Evolutionary conservation across 345 rosid species (phyloP).

Genomic region (Linum trigynum): DNA sequence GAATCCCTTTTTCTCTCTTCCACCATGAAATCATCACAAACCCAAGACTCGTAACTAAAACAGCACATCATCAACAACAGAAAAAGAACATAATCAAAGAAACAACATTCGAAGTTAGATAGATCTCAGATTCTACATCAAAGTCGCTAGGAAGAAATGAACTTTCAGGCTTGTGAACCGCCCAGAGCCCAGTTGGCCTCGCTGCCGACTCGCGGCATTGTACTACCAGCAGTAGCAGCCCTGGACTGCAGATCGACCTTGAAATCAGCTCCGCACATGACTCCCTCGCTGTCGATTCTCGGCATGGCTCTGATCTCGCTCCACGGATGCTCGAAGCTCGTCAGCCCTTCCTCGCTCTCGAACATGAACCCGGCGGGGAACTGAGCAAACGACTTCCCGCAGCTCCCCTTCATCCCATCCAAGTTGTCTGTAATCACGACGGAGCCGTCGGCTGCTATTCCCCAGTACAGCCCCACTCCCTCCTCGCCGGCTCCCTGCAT

Average conservation of each 20-base stretch:
- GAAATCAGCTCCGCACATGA: constrained; percentile 73
- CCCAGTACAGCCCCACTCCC: constrained; percentile 63
- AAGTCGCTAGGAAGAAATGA: too few relatives aligned
- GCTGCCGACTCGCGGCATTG: constrained; percentile 78
- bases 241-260: constrained; percentile 66
- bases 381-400: constrained; percentile 93
- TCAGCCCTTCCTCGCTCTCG: constrained; percentile 64
- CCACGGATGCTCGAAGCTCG: constrained; percentile 85
- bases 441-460: constrained; percentile 79
- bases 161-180: constrained; percentile 19
- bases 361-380: constrained; percentile 86
- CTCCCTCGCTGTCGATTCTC: constrained; percentile 86
- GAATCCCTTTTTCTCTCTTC: too few relatives aligned
- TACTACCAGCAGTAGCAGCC: constrained; percentile 18
- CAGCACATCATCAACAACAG: too few relatives aligned
- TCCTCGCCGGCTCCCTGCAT: constrained; percentile 66
- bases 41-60: too few relatives aligned
- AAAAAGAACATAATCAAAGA: too few relatives aligned
- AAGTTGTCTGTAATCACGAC: constrained; percentile 75
- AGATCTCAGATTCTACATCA: too few relatives aligned
- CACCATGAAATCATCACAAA: too few relatives aligned
- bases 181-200: constrained; percentile 69
- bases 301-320: constrained; percentile 77
- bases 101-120: too few relatives aligned
- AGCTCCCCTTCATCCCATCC: constrained; percentile 66